Conservation (phyloP, 805 yeast genomes). For the Blastobotrys terrestris region DNA sequence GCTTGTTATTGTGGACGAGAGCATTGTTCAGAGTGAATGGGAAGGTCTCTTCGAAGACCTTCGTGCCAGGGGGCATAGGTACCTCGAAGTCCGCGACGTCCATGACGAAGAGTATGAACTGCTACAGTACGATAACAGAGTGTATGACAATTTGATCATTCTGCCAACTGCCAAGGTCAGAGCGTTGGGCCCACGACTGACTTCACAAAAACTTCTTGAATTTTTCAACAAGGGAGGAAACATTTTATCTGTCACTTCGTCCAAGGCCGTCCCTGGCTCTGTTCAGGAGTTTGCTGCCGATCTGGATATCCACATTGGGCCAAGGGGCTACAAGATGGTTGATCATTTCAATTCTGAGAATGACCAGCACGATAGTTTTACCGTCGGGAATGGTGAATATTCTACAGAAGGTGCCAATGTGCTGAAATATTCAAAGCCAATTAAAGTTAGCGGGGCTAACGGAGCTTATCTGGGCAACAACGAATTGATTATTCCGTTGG, state of each 20-base stretch:
- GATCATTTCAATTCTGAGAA: conserved; percentile 54
- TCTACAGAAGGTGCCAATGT: conserved; percentile 6
- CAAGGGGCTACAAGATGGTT: conserved; percentile 55
- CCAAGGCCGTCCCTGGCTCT: conserved; percentile 50
- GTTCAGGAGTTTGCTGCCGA: conserved; percentile 64
- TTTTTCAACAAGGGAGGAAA: conserved; percentile 70
- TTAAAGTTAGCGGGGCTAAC: conserved; percentile 32
- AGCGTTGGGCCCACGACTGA: conserved; percentile 34
- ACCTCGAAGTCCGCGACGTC: conserved; percentile 27
- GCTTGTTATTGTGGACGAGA: conserved; percentile 29
- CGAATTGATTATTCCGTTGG: conserved; percentile 62
- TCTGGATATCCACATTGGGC: conserved; percentile 78
- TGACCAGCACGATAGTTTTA: conserved; percentile 24
- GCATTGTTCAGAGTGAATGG: conserved; percentile 14
- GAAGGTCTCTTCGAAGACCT: conserved; percentile 19
- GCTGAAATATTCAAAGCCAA: neutral
- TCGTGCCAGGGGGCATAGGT: conserved; percentile 31
- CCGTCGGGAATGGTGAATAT: conserved; percentile 19
- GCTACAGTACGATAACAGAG: conserved; percentile 38
- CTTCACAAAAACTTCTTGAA: conserved; percentile 46
- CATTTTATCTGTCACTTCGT: conserved; percentile 54
- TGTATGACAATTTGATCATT: conserved; percentile 51
- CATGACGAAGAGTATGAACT: conserved; percentile 31
- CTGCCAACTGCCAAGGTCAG: conserved; percentile 51
- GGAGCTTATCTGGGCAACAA: conserved; percentile 68